Conservation (phyloP, 2,329 filamentous ascomycete genomes). For the Bisporella sp. region DNA sequence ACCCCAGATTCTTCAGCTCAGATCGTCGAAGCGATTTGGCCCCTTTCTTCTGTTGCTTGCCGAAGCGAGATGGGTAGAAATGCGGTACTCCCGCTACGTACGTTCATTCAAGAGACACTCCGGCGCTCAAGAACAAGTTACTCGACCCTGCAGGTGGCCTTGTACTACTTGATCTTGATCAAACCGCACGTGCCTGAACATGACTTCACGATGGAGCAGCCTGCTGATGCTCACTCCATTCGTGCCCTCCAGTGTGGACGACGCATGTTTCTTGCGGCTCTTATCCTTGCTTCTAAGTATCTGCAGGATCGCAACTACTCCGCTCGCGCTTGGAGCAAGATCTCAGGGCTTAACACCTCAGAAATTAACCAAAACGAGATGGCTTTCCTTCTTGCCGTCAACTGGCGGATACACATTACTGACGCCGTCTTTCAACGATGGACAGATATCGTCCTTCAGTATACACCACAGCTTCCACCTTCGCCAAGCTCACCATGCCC, state of each 20-base stretch:
- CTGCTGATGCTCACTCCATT: constrained; percentile 61
- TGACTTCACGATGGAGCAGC: constrained; percentile 83
- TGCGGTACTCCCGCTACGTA: constrained; percentile 80
- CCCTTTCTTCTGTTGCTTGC: constrained; percentile 74
- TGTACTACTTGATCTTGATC: constrained; percentile 94
- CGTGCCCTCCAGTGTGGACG: constrained; percentile 90
- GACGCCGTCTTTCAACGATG: constrained; percentile 85
- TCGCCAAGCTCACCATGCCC: constrained; percentile 37
- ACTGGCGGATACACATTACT: constrained; percentile 92
- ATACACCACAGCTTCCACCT: constrained; percentile 53
- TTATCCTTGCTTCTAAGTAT: constrained; percentile 97
- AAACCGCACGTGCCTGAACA: constrained; percentile 79
- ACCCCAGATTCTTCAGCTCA: constrained; percentile 86
- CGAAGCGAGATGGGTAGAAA: constrained; percentile 66
- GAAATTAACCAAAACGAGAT: constrained; percentile 98
- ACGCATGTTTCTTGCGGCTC: constrained; percentile 91
- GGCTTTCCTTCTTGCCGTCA: constrained; percentile 80
- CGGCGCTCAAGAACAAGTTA: constrained; percentile 94
- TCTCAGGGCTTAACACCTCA: constrained; percentile 84
- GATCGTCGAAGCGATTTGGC: constrained; percentile 97
- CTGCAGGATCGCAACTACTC: constrained; percentile 97
- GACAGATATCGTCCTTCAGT: constrained; percentile 86
- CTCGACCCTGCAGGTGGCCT: constrained; percentile 90
- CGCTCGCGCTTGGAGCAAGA: constrained; percentile 96
- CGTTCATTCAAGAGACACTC: constrained; percentile 95